Evolutionary conservation across 1,284 basidiomycete genomes (phyloP).

Genomic region (Trichosporon coremiiforme): DNA sequence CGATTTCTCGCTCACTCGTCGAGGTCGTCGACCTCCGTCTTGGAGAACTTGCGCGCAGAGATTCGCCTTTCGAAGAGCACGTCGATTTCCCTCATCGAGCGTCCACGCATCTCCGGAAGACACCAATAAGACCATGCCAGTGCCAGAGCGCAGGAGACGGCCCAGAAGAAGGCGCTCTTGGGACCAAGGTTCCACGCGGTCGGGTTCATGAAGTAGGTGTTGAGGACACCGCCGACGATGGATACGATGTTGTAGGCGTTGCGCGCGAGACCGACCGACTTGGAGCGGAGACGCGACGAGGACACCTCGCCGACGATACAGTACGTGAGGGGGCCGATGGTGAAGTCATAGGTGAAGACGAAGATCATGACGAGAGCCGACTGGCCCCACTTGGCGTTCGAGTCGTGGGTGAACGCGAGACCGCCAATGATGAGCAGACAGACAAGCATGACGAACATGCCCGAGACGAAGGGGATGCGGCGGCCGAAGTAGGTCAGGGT

Average conservation of each 20-base stretch:
- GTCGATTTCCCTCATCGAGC: slow-evolving; percentile 56
- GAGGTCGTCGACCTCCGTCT: slow-evolving; percentile 40
- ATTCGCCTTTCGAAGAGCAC: slow-evolving; percentile 52
- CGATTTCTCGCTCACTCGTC: slow-evolving; percentile 11
- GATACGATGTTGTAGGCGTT: slow-evolving; percentile 56
- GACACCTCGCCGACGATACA: slow-evolving; percentile 55
- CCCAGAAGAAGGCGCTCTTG: slow-evolving; percentile 56
- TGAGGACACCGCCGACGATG: slow-evolving; percentile 29
- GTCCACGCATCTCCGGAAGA: slow-evolving; percentile 45
- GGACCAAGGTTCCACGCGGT: slow-evolving; percentile 35
- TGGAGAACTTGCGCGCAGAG: slow-evolving; percentile 51
- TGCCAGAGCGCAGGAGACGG: slow-evolving; percentile 37
- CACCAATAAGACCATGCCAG: slow-evolving; percentile 35
- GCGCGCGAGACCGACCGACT: slow-evolving; percentile 59
- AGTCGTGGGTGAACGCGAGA: slow-evolving; percentile 26
- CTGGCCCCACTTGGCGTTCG: slow-evolving; percentile 28
- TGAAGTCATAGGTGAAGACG: slow-evolving; percentile 39
- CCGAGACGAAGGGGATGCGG: slow-evolving; percentile 57
- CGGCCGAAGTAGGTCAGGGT: slow-evolving; percentile 49
- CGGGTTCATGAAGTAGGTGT: slow-evolving; percentile 34
- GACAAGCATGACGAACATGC: slow-evolving; percentile 53
- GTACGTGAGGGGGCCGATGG: slow-evolving; percentile 48
- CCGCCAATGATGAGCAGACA: slow-evolving; percentile 58
- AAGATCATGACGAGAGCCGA: slow-evolving; percentile 36
- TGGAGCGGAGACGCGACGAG: slow-evolving; percentile 57